These are phyloP conservation scores for Chenopodium album DNA, from an alignment of 148 eudicot genomes.

Conservation along the genomic window DNA sequence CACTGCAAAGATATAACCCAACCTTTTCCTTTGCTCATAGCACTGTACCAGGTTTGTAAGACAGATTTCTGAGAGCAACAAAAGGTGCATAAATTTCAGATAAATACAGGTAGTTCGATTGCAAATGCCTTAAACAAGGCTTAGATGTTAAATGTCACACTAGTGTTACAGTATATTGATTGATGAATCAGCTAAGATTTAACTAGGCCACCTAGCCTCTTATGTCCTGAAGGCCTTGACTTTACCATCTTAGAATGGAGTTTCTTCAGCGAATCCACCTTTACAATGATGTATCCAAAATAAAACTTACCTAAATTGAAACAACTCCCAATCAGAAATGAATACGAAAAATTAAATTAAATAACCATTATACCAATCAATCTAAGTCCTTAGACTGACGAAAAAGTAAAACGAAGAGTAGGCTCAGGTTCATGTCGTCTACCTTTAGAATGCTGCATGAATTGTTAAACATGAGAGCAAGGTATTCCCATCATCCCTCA, in stretches of 20 bases:
- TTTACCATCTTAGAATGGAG: constrained; percentile 36
- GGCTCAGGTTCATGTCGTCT: constrained; percentile 52
- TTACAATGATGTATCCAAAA: constrained; percentile 33
- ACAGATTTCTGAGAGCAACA: constrained; percentile 21
- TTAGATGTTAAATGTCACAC: constrained; percentile 17
- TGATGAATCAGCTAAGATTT: constrained; percentile 17
- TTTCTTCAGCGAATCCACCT: constrained; percentile 32
- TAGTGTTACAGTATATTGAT: constrained; percentile 1
- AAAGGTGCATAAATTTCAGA: constrained; percentile 10
- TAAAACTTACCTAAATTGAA: constrained; percentile 42
- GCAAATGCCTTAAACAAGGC: constrained; percentile 24
- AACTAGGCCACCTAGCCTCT: constrained; percentile 30
- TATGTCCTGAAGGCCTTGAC: constrained; percentile 22
- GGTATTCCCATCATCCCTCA: constrained; percentile 60
- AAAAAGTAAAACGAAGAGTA: constrained; percentile 23
- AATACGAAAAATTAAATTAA: constrained; percentile 13
- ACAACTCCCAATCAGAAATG: constrained; percentile 34
- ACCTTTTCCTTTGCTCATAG: constrained; percentile 10
- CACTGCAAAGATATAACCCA: constrained; percentile 1
- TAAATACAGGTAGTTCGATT: constrained; percentile 9
- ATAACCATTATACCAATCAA: constrained; percentile 28
- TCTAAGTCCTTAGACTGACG: constrained; percentile 20
- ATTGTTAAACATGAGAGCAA: constrained; percentile 61
- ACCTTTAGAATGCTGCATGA: constrained; percentile 60
- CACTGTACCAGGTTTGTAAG: constrained; percentile 23